phyloP scores from a whole-genome alignment of 164 flowering plant species.

The Macadamia integrifolia region DNA sequence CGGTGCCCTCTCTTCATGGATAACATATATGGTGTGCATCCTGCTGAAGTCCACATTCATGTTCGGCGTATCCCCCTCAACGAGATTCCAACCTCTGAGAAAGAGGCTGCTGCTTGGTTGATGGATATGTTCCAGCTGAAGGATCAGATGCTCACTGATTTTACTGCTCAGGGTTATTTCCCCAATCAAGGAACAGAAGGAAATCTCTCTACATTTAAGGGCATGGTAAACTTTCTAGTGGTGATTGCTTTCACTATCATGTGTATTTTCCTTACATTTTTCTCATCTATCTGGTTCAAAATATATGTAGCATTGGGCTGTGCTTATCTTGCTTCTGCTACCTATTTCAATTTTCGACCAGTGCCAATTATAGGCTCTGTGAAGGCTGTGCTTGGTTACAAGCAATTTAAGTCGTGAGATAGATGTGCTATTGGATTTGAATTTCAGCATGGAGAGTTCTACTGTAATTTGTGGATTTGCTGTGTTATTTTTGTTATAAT shows the following conservation, averaged over 20 bases:
- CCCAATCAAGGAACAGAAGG: conserved; percentile 52
- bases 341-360: conserved; percentile 54
- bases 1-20: conserved; percentile 72
- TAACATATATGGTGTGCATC: conserved; percentile 79
- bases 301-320: conserved; percentile 54
- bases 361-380: conserved; percentile 26
- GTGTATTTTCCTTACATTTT: conserved; percentile 43
- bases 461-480: not conserved
- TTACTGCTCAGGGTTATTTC: conserved; percentile 53
- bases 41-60: conserved; percentile 87
- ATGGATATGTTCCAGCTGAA: conserved; percentile 47
- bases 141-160: conserved; percentile 64
- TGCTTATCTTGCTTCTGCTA: conserved; percentile 51
- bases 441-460: not conserved
- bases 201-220: conserved; percentile 50
- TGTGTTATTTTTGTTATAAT: not conserved
- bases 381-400: conserved; percentile 9
- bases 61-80: conserved; percentile 43
- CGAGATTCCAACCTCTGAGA: conserved; percentile 58
- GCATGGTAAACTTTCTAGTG: conserved; percentile 33
- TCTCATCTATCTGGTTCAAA: conserved; percentile 63
- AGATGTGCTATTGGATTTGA: not conserved
- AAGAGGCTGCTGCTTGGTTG: conserved; percentile 54
- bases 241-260: conserved; percentile 43
- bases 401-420: conserved; percentile 6